These are phyloP conservation scores for Bocquillonia castaneifolia DNA, from an alignment of 441 rosid species.

Conservation along the genomic window DNA sequence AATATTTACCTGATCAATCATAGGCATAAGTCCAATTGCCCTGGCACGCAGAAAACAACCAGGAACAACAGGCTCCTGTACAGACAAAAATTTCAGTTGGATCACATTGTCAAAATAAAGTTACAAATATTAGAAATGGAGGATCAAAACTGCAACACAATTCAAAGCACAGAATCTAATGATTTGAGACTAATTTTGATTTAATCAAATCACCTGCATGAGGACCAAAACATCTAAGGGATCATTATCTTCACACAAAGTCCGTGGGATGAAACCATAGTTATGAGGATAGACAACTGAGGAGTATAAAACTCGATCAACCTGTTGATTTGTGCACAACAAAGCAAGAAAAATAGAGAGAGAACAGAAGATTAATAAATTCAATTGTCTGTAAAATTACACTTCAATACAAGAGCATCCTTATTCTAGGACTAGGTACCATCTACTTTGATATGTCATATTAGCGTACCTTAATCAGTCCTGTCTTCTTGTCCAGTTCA, in stretches of 20 bases:
- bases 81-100: neutral
- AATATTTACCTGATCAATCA: slow-evolving; percentile 81
- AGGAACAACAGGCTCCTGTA: slow-evolving; percentile 91
- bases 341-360: slow-evolving; percentile 4
- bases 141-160: neutral
- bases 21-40: slow-evolving; percentile 97
- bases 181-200: neutral
- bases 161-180: neutral
- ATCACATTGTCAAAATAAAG: slow-evolving; percentile 10
- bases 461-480: slow-evolving; percentile 64
- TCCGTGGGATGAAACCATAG: slow-evolving; percentile 89
- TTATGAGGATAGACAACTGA: slow-evolving; percentile 95
- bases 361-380: slow-evolving; percentile 1
- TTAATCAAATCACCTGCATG: slow-evolving; percentile 62
- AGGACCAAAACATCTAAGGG: slow-evolving; percentile 84
- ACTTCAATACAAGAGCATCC: neutral
- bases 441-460: neutral
- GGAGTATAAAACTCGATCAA: slow-evolving; percentile 77
- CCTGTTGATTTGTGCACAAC: slow-evolving; percentile 37
- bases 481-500: slow-evolving; percentile 93
- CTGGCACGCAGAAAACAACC: slow-evolving; percentile 91
- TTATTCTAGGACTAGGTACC: neutral
- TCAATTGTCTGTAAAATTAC: neutral
- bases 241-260: slow-evolving; percentile 92
- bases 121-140: neutral